Evolutionary conservation across 2,329 filamentous ascomycete species (phyloP).

Genomic region (Colletotrichum sp.): DNA sequence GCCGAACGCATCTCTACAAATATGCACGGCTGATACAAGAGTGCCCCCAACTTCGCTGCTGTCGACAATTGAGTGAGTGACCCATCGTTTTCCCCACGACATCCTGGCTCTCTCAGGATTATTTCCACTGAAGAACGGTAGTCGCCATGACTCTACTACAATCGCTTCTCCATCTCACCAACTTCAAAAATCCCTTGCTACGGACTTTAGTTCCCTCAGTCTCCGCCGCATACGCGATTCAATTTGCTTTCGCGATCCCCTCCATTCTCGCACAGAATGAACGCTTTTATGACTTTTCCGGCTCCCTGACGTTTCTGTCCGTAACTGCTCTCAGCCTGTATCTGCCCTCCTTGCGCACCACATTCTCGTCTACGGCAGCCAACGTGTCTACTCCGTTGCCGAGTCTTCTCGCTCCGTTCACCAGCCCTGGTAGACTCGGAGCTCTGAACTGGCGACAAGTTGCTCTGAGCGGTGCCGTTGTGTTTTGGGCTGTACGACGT

Average conservation of each 20-base stretch:
- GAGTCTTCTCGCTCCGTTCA: slow-evolving; percentile 49
- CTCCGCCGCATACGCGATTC: slow-evolving; percentile 66
- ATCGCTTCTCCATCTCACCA: slow-evolving; percentile 62
- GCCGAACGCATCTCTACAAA: neutral
- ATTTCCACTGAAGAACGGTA: neutral
- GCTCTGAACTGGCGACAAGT: slow-evolving; percentile 66
- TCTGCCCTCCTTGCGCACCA: slow-evolving; percentile 62
- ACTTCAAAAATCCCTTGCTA: slow-evolving; percentile 66
- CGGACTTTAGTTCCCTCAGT: slow-evolving; percentile 67
- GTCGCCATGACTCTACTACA: slow-evolving; percentile 38
- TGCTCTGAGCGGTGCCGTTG: slow-evolving; percentile 41
- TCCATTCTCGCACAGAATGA: slow-evolving; percentile 66
- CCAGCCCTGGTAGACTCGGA: slow-evolving; percentile 41
- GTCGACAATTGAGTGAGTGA: neutral
- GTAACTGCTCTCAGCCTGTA: slow-evolving; percentile 67
- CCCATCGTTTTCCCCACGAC: neutral
- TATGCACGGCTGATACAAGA: neutral
- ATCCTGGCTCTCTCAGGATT: neutral
- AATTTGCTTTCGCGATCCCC: slow-evolving; percentile 66
- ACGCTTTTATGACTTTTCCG: slow-evolving; percentile 72
- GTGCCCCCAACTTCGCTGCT: neutral
- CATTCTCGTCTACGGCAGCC: slow-evolving; percentile 42
- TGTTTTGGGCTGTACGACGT: slow-evolving; percentile 67
- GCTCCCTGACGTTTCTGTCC: slow-evolving; percentile 69
- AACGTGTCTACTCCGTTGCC: slow-evolving; percentile 47